Base-by-base conservation (phyloP, 2,329 filamentous ascomycete genomes). In the Trichoderma atrobrunneum region DNA sequence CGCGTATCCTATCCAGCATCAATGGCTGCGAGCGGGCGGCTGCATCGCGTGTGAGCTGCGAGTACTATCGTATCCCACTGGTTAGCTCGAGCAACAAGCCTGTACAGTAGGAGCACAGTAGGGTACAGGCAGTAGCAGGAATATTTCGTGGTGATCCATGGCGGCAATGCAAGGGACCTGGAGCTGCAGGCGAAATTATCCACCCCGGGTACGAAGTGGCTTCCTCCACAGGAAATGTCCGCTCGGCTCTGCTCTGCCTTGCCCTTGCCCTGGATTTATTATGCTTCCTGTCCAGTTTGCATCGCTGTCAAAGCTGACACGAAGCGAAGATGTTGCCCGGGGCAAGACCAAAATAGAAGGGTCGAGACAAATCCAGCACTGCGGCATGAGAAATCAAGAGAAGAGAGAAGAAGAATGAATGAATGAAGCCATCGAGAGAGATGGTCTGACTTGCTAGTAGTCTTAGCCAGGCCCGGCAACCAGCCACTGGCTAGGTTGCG, bases 161-260 rank as follows among this genome's bases (percentile, higher is more conserved):
- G 16, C 21, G n/a, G 64, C 51, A 24, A 68, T 10, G 66, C 66
- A 48, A 61, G 56, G 57, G 66, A 54, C 36, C n/a, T 51, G 57
- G 30, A 70, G 18, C 69, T 34, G 48, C 61, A 65, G 69, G 61
- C 69, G 69, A 71, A 60, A 71, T 71, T 71, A 65, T 65, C 69
- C 61, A 63, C 69, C 56, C 36, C 36, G 26, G 54, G 56, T 36
- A 61, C 36, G 56, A 69, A 69, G 66, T 54, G 56, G 66, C 57
- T 36, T 26, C 66, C 65, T 51, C 56, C 54, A 51, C 18, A 36
- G 10, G 56, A 69, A 60, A 61, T 69, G 66, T 32, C 56, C 39
- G 39, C 66, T 69, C 36, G 39, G 62, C n/a, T 36, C 24, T 43
- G 64, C 30, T n/a, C 6, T 62, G 56, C 36, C 54, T 26, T 69